A percentile compares a stretch with the other conserved stretches of the same genome.
Evolutionary conservation across 2,329 filamentous ascomycete species (phyloP).

Genomic region (Penicillium sp.): DNA sequence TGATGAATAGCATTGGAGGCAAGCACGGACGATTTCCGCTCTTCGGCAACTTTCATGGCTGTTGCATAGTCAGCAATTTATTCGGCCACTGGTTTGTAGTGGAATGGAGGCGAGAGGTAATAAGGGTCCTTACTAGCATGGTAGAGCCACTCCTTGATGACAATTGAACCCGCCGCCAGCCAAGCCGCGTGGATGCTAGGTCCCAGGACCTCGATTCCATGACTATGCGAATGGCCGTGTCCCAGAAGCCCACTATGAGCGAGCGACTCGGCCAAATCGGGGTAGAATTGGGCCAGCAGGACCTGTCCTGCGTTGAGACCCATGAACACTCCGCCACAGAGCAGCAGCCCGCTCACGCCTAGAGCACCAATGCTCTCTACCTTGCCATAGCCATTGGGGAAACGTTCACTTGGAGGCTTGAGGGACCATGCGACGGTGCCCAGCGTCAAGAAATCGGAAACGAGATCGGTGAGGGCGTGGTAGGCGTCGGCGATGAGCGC

Average conservation of each 20-base stretch:
- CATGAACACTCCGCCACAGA: slow-evolving; percentile 89
- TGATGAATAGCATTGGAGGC: slow-evolving; percentile 96
- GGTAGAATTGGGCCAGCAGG: slow-evolving; percentile 69
- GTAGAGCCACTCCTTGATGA: slow-evolving; percentile 96
- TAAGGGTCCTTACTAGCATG: slow-evolving; percentile 71
- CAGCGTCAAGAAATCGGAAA: slow-evolving; percentile 90
- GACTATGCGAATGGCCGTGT: slow-evolving; percentile 61
- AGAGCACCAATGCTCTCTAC: slow-evolving; percentile 93
- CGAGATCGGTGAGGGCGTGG: slow-evolving; percentile 91
- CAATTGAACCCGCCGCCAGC: slow-evolving; percentile 84
- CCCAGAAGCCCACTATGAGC: slow-evolving; percentile 41
- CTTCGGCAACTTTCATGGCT: slow-evolving; percentile 93
- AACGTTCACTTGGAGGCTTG: slow-evolving; percentile 75
- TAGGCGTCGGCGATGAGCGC: slow-evolving; percentile 90
- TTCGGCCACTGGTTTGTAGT: not conserved
- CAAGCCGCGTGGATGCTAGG: slow-evolving; percentile 93
- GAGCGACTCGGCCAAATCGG: slow-evolving; percentile 58
- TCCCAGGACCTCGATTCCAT: slow-evolving; percentile 51
- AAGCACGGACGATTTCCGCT: slow-evolving; percentile 92
- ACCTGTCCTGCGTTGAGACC: slow-evolving; percentile 71
- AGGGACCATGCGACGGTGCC: slow-evolving; percentile 93
- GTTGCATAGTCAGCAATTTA: not conserved
- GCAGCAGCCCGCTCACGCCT: slow-evolving; percentile 85
- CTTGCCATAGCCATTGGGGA: slow-evolving; percentile 92
- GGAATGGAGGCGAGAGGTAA: not conserved